phyloP scores from a whole-genome alignment of 495 filamentous ascomycete species.

The Aspergillus nidulans region DNA sequence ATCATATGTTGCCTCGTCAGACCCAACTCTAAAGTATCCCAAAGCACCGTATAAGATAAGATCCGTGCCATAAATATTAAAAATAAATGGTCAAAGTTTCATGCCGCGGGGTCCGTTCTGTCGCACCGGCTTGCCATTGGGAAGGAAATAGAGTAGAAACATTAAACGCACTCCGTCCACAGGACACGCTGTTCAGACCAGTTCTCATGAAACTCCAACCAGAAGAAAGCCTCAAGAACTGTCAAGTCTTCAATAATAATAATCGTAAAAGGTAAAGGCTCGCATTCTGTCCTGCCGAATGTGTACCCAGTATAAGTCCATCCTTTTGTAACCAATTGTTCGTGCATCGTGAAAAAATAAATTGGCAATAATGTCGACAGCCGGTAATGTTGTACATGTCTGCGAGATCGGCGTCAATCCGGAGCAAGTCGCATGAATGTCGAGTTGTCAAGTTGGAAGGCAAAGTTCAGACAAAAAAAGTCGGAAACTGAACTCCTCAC shows the following conservation, averaged over 20 bases:
- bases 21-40: not conserved
- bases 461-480: not conserved
- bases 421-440: slow-evolving; percentile 18
- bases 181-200: not conserved
- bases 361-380: slow-evolving; percentile 26
- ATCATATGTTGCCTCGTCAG: not conserved
- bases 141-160: not conserved
- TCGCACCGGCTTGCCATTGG: slow-evolving; percentile 7
- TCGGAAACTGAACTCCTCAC: not conserved
- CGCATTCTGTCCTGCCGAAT: not conserved
- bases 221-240: not conserved
- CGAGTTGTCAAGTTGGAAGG: not conserved
- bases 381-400: slow-evolving; percentile 25
- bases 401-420: slow-evolving; percentile 23
- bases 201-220: not conserved
- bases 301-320: slow-evolving; percentile 2
- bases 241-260: not conserved
- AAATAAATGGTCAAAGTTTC: slow-evolving; percentile 18
- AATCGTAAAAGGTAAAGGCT: not conserved
- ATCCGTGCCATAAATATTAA: slow-evolving; percentile 11
- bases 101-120: slow-evolving; percentile 7
- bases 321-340: not conserved
- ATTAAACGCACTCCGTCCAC: slow-evolving; percentile 1
- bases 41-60: slow-evolving; percentile 1
- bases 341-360: not conserved